Conservation (phyloP, 1,284 basidiomycete species). For the Sphaerobolus stellatus region DNA sequence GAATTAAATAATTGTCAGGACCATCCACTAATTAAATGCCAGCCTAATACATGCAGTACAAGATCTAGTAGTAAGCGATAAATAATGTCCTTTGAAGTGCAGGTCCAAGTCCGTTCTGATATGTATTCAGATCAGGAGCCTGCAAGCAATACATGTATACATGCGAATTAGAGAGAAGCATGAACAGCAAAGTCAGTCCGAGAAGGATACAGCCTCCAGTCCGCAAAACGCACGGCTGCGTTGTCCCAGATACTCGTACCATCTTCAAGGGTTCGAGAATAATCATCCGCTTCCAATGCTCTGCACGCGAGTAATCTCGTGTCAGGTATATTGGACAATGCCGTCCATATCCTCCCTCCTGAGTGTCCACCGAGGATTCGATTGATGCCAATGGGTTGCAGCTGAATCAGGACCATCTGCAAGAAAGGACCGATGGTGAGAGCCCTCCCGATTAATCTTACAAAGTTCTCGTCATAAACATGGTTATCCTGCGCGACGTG, state of each 20-base stretch:
- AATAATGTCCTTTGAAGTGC: too few species aligned
- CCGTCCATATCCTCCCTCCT: neutral
- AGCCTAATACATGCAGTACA: too few species aligned
- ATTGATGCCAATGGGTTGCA: neutral
- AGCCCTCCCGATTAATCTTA: neutral
- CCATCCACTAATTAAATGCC: too few species aligned
- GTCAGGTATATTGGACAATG: neutral
- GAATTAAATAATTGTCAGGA: too few species aligned
- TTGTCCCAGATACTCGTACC: neutral
- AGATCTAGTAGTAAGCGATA: too few species aligned
- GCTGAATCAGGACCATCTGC: neutral
- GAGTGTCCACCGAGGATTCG: neutral
- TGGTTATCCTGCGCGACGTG: neutral
- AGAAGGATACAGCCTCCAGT: neutral
- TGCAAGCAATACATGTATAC: too few species aligned
- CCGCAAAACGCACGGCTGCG: neutral
- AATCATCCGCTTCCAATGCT: neutral
- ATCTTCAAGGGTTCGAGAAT: neutral
- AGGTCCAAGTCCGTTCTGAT: too few species aligned
- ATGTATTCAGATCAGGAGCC: too few species aligned
- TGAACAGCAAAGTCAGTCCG: neutral
- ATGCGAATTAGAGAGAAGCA: too few species aligned
- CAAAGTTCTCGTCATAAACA: neutral
- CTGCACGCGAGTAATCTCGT: neutral
- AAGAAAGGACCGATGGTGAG: neutral